Conservation (phyloP, 805 yeast genomes). For the Zygoascus biomembranicola region DNA sequence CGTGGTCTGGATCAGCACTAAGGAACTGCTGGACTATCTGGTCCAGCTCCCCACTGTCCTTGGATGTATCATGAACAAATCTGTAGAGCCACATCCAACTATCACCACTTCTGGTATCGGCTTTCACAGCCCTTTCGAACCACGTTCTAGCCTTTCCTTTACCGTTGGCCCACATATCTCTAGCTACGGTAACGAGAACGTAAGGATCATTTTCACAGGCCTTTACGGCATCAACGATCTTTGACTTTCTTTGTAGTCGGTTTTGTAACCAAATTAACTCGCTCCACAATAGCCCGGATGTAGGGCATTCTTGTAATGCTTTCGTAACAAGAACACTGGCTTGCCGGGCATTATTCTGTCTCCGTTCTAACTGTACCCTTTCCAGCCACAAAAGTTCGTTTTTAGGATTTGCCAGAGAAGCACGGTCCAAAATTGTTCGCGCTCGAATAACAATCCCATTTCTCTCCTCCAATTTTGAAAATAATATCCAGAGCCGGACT, state of each 20-base stretch:
- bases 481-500: conserved; percentile 45
- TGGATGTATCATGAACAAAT: conserved; percentile 29
- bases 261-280: conserved; percentile 40
- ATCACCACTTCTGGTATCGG: conserved; percentile 61
- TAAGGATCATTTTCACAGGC: conserved; percentile 52
- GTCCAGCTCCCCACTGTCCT: conserved; percentile 21
- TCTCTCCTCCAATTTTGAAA: conserved; percentile 42
- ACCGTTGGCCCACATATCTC: conserved; percentile 56
- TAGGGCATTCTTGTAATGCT: conserved; percentile 52
- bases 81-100: conserved; percentile 59
- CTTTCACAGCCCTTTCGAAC: conserved; percentile 60
- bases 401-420: conserved; percentile 38
- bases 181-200: conserved; percentile 58
- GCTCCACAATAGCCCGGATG: conserved; percentile 57
- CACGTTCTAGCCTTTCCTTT: conserved; percentile 61
- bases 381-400: conserved; percentile 50
- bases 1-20: conserved; percentile 50
- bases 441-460: conserved; percentile 45
- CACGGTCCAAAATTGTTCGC: conserved; percentile 65
- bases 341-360: conserved; percentile 40
- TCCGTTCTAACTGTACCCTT: conserved; percentile 49
- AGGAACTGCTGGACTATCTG: conserved; percentile 31
- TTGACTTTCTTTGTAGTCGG: conserved; percentile 44
- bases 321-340: conserved; percentile 48
- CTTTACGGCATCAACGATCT: conserved; percentile 63